These are phyloP conservation scores for Luvunga scandens DNA, from an alignment of 345 rosid species.

Conservation along the genomic window DNA sequence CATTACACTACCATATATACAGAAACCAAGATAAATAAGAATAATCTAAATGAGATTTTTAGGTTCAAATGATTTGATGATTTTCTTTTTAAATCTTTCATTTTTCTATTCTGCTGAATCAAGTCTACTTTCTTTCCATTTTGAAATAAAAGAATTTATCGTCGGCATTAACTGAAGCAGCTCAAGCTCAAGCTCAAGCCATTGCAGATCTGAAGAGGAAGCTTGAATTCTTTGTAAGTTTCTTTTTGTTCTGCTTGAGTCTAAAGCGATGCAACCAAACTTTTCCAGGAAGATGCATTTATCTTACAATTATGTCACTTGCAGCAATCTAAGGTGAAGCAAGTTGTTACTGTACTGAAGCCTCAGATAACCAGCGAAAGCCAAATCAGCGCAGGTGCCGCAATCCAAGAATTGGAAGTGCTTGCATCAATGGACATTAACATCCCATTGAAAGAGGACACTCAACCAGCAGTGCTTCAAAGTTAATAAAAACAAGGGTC, in stretches of 20 bases:
- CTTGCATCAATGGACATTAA: constrained; percentile 46
- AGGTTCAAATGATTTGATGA: background rate
- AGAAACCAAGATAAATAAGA: background rate
- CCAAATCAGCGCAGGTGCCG: constrained; percentile 33
- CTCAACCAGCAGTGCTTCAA: constrained; percentile 6
- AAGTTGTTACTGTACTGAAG: constrained; percentile 43
- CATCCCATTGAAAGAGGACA: constrained; percentile 31
- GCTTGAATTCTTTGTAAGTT: constrained; percentile 61
- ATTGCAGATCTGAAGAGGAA: constrained; percentile 57
- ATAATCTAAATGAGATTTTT: background rate
- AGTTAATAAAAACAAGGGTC: background rate
- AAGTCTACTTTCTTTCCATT: background rate
- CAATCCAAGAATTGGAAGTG: constrained; percentile 63
- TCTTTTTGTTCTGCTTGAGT: background rate
- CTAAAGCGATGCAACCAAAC: background rate
- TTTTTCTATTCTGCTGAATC: background rate
- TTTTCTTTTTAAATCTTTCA: background rate
- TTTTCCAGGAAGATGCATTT: background rate
- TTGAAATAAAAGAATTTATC: constrained; percentile 12
- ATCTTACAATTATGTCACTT: constrained; percentile 14
- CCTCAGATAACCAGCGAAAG: constrained; percentile 37
- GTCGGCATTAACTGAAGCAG: constrained; percentile 10
- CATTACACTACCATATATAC: background rate
- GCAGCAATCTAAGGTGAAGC: constrained; percentile 65
- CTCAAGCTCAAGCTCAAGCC: constrained; percentile 27